These are phyloP conservation scores for Nicotiana rustica DNA, from an alignment of 305 asterid species.

Conservation along the genomic window DNA sequence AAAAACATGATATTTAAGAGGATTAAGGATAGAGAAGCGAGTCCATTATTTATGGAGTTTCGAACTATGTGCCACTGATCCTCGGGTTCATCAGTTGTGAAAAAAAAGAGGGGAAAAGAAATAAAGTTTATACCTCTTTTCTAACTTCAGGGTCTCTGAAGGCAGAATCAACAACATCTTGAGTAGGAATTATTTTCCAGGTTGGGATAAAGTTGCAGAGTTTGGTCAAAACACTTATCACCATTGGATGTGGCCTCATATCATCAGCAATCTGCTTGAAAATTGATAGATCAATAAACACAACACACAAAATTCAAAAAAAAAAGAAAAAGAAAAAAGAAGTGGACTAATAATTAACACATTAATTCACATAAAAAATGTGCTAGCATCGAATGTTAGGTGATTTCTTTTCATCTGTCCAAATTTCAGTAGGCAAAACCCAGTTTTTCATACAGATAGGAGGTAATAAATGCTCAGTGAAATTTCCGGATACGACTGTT, in stretches of 20 bases:
- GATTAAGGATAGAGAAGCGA: too few relatives aligned
- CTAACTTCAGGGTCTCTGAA: constrained; percentile 49
- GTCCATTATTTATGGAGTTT: too few relatives aligned
- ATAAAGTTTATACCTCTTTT: constrained; percentile 42
- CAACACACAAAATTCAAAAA: neutral
- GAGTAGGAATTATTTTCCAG: constrained; percentile 54
- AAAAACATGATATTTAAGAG: too few relatives aligned
- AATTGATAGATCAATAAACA: constrained; percentile 9
- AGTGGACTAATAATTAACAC: neutral
- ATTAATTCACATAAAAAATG: neutral
- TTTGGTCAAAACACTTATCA: constrained; percentile 43
- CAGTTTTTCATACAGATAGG: too few relatives aligned
- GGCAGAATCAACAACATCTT: constrained; percentile 50
- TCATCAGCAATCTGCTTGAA: constrained; percentile 50
- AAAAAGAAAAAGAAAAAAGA: neutral
- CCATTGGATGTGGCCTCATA: constrained; percentile 47
- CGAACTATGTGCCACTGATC: too few relatives aligned
- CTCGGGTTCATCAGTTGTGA: too few relatives aligned
- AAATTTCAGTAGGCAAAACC: too few relatives aligned
- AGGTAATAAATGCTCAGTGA: too few relatives aligned
- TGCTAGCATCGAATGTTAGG: too few relatives aligned
- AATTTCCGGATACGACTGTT: too few relatives aligned
- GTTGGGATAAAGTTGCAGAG: constrained; percentile 48
- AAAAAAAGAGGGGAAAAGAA: too few relatives aligned
- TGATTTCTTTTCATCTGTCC: too few relatives aligned